These are phyloP conservation scores for Sequoiadendron giganteum DNA, from an alignment of 75 land plant genomes.

Conservation along the genomic window DNA sequence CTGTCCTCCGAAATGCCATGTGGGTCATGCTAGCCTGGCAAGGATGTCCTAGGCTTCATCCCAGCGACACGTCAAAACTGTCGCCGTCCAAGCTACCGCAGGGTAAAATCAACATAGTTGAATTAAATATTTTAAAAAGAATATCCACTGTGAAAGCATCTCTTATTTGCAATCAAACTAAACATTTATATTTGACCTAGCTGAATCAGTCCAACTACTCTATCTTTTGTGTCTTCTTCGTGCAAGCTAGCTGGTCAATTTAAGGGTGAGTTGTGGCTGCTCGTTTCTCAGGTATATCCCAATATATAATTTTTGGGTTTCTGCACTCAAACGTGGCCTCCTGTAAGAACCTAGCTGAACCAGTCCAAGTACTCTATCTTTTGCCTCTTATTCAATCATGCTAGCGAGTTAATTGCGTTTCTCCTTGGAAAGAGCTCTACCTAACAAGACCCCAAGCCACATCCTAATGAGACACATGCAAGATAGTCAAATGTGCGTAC, in stretches of 20 bases:
- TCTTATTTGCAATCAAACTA: background rate
- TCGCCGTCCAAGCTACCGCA: too few relatives aligned
- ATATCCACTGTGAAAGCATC: background rate
- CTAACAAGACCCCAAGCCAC: background rate
- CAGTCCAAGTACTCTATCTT: background rate
- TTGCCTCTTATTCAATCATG: too few relatives aligned
- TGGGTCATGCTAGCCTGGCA: too few relatives aligned
- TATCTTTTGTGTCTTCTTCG: slow-evolving; percentile 1
- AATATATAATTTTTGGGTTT: background rate
- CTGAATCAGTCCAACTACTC: background rate
- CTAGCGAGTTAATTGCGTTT: too few relatives aligned
- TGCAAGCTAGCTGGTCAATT: background rate
- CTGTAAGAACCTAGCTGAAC: background rate
- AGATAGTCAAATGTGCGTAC: too few relatives aligned
- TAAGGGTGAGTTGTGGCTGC: background rate
- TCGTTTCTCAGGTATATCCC: background rate
- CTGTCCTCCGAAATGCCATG: too few relatives aligned
- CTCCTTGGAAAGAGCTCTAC: background rate
- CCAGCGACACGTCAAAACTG: too few relatives aligned
- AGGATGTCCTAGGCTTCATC: too few relatives aligned
- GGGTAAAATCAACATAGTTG: background rate
- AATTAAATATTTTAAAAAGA: background rate
- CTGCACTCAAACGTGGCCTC: background rate
- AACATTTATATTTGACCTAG: background rate
- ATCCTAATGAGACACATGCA: background rate